These are phyloP conservation scores for Drechslerella dactyloides DNA, from an alignment of 2,329 filamentous ascomycete species.

Conservation along the genomic window DNA sequence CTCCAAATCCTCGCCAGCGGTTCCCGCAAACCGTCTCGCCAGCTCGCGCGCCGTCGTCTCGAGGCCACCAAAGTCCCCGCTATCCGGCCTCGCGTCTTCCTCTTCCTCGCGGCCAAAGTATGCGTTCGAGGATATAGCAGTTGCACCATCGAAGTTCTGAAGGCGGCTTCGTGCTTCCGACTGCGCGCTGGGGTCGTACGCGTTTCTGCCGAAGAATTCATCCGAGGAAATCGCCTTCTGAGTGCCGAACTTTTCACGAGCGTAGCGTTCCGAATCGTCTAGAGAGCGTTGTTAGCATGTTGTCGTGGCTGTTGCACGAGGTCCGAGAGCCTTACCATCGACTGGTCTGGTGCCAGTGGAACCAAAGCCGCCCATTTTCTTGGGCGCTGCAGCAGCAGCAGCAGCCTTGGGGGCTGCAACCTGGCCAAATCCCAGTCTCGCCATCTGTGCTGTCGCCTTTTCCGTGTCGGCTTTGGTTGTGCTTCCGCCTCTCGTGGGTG, in stretches of 20 bases:
- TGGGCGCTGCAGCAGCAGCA: constrained; percentile 67
- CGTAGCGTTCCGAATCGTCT: constrained; percentile 81
- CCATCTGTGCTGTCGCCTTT: constrained; percentile 85
- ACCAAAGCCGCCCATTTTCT: constrained; percentile 84
- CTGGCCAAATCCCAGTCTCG: constrained; percentile 85
- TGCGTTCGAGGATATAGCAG: constrained; percentile 90
- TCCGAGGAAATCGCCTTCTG: constrained; percentile 98
- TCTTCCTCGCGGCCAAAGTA: constrained; percentile 96
- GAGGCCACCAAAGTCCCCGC: constrained; percentile 73
- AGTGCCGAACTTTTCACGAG: constrained; percentile 82
- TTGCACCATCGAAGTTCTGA: constrained; percentile 90
- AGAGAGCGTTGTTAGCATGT: constrained; percentile 53
- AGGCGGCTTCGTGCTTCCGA: constrained; percentile 85
- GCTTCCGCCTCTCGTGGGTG: constrained; percentile 61
- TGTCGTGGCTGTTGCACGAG: background rate
- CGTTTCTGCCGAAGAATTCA: constrained; percentile 93
- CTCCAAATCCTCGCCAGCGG: constrained; percentile 92
- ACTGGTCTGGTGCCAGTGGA: constrained; percentile 77
- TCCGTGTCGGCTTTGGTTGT: constrained; percentile 76
- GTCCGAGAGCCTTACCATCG: constrained; percentile 64
- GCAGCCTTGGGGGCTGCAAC: constrained; percentile 70
- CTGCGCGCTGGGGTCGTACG: constrained; percentile 79
- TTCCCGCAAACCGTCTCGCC: constrained; percentile 91
- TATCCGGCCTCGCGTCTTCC: constrained; percentile 62
- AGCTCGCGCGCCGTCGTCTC: constrained; percentile 96